Evolutionary conservation across 257 asterid genomes (phyloP).

Genomic region (Linderniella brevidens): DNA sequence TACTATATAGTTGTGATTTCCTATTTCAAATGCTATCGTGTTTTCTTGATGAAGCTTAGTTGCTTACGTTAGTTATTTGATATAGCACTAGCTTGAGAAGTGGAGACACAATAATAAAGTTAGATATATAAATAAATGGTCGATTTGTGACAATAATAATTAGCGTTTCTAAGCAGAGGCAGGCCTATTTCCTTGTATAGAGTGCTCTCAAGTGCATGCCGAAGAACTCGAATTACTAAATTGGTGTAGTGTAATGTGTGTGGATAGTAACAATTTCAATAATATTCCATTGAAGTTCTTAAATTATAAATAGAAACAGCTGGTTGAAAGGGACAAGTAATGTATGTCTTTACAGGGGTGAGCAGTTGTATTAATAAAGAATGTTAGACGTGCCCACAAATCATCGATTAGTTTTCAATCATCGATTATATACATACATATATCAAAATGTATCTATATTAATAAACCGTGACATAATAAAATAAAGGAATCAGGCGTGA

Average conservation of each 20-base stretch:
- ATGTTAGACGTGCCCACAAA: conserved; percentile 46
- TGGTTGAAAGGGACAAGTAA: conserved; percentile 14
- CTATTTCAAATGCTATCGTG: too few relatives aligned
- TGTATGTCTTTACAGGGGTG: conserved; percentile 13
- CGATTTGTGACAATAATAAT: conserved; percentile 65
- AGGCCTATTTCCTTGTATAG: conserved; percentile 45
- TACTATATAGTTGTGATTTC: too few relatives aligned
- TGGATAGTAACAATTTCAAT: background rate
- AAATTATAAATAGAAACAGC: conserved; percentile 5
- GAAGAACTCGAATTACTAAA: background rate
- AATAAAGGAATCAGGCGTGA: conserved; percentile 36
- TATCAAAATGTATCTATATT: conserved; percentile 6
- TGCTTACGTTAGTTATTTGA: too few relatives aligned
- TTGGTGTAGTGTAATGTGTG: background rate
- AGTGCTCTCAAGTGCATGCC: conserved; percentile 23
- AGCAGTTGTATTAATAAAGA: conserved; percentile 29
- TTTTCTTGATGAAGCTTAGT: too few relatives aligned
- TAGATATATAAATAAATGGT: too few relatives aligned
- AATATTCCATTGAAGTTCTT: background rate
- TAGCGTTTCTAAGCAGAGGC: conserved; percentile 37
- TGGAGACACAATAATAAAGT: conserved; percentile 66
- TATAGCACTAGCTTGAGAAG: conserved; percentile 5
- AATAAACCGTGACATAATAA: background rate
- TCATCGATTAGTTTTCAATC: conserved; percentile 48
- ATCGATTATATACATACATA: conserved; percentile 37